A percentile compares a stretch with the other conserved stretches of the same genome.
Evolutionary conservation across 2,329 filamentous ascomycete genomes (phyloP).

Genomic region (Diaporthe citri): DNA sequence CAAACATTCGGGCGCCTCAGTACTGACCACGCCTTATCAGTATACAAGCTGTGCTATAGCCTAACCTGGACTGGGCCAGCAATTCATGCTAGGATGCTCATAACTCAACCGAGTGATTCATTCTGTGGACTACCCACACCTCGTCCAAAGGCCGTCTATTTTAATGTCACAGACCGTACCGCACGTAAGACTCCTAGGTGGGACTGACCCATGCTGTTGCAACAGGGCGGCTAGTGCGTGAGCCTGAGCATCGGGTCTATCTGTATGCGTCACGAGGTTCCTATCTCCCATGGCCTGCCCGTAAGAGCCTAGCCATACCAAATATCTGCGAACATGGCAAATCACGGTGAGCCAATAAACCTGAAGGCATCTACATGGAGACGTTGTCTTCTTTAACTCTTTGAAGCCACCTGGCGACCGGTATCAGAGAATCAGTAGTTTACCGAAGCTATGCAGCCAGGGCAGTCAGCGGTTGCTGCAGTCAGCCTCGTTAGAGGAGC

Average conservation of each 20-base stretch:
- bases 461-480: not conserved
- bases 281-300: conserved; percentile 12
- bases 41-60: not conserved
- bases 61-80: not conserved
- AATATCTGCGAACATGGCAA: not conserved
- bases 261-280: too few relatives aligned
- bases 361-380: not conserved
- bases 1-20: not conserved
- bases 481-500: not conserved
- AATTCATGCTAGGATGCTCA: not conserved
- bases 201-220: not conserved
- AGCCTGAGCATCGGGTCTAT: not conserved
- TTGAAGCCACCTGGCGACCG: not conserved
- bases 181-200: not conserved
- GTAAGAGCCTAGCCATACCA: conserved; percentile 5
- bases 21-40: not conserved
- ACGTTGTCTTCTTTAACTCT: not conserved
- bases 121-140: too few relatives aligned
- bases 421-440: not conserved
- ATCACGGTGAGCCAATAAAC: not conserved
- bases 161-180: not conserved
- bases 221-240: not conserved
- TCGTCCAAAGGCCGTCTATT: not conserved
- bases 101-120: not conserved
- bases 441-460: not conserved